Conservation (phyloP, 345 rosid species). For the Angophora floribunda region DNA sequence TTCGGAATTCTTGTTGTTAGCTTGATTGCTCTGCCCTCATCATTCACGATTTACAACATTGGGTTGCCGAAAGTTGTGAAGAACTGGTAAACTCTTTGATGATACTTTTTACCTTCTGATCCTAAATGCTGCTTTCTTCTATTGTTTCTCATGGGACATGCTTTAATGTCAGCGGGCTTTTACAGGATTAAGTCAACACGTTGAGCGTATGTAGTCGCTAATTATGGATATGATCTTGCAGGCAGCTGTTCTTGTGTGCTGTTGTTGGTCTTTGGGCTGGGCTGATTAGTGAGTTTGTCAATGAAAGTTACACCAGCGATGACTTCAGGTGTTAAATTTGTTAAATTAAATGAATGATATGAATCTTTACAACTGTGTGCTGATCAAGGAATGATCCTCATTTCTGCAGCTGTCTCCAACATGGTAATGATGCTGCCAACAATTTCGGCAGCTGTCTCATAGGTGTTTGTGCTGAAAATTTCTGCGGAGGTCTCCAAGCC, state of each 20-base stretch:
- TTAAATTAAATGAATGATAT: background rate
- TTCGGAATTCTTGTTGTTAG: background rate
- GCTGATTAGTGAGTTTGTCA: background rate
- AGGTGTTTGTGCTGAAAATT: too few relatives aligned
- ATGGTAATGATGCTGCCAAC: too few relatives aligned
- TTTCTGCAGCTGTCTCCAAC: background rate
- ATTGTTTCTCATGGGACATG: background rate
- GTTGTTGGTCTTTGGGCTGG: background rate
- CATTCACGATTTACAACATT: background rate
- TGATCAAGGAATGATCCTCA: background rate
- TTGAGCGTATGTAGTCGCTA: background rate
- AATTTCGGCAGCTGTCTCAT: too few relatives aligned
- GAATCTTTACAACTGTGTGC: background rate
- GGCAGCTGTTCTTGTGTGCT: background rate
- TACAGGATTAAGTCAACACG: background rate
- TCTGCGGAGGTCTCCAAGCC: constrained; percentile 13
- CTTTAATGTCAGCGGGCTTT: background rate
- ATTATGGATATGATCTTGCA: background rate
- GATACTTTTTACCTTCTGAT: background rate
- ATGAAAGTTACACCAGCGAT: background rate
- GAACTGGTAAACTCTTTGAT: background rate
- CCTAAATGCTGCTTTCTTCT: background rate
- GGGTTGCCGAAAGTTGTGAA: background rate
- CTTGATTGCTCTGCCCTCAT: background rate
- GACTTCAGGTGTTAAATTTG: background rate